These are phyloP conservation scores for Skeletonema marinoi DNA, from an alignment of 108 stramenopile genomes.

Conservation along the genomic window DNA sequence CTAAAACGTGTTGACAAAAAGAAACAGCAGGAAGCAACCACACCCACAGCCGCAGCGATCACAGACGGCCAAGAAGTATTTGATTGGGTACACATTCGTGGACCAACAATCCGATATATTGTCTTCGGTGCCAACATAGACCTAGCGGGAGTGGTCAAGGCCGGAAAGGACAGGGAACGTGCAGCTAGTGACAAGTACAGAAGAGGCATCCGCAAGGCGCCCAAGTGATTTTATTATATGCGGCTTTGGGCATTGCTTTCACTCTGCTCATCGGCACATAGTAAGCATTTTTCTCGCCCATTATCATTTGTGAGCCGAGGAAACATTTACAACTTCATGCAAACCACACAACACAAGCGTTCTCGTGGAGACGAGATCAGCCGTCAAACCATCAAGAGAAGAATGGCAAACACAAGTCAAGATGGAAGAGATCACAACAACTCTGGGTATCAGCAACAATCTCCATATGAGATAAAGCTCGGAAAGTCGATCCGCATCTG, in stretches of 20 bases:
- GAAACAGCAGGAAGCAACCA: not conserved
- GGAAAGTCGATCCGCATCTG: constrained; percentile 40
- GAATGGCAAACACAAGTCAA: not conserved
- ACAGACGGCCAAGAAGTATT: constrained; percentile 12
- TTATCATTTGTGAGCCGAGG: not conserved
- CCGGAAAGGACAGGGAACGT: constrained; percentile 62
- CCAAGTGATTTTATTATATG: constrained; percentile 14
- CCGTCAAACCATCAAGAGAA: not conserved
- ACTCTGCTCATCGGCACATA: constrained; percentile 5
- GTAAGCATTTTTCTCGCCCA: not conserved
- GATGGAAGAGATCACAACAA: not conserved
- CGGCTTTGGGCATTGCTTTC: constrained; percentile 7
- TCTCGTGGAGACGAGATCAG: not conserved
- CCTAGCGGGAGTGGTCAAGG: constrained; percentile 41
- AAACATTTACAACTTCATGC: not conserved
- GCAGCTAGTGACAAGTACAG: constrained; percentile 62
- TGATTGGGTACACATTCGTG: constrained; percentile 60
- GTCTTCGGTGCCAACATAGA: constrained; percentile 77
- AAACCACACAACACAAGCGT: not conserved
- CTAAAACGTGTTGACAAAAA: constrained; percentile 18
- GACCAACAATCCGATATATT: constrained; percentile 74
- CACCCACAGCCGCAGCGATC: not conserved
- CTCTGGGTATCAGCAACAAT: constrained; percentile 4
- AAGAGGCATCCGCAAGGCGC: constrained; percentile 62
- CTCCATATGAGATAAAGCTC: constrained; percentile 38